These are phyloP conservation scores for Bonnemaisonia californica DNA, from an alignment of 31 red algal genomes.

Conservation along the genomic window DNA sequence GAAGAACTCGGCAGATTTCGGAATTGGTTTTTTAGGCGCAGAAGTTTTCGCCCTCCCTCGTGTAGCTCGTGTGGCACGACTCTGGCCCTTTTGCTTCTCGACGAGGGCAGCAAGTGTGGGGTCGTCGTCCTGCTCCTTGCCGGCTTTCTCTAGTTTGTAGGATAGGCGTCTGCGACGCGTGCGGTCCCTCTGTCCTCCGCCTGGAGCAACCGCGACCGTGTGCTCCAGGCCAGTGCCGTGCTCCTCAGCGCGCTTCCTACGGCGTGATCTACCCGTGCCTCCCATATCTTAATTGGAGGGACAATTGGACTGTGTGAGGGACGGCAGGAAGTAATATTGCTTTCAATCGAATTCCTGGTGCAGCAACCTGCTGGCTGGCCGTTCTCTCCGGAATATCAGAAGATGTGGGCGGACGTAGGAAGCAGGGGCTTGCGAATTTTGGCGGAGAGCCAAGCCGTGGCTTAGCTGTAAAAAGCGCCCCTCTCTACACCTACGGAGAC, in stretches of 20 bases:
- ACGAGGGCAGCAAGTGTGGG: conserved; percentile 16
- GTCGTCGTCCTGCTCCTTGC: conserved; percentile 20
- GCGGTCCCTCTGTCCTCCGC: conserved; percentile 50
- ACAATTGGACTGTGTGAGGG: no score
- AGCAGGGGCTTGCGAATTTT: no score
- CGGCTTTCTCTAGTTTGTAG: conserved; percentile 46
- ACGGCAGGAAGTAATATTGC: no score
- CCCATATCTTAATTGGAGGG: no score
- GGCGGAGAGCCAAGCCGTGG: no score
- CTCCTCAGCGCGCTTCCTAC: conserved; percentile 57
- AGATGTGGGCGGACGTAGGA: no score
- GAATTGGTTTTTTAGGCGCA: neutral
- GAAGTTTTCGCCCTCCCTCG: neutral
- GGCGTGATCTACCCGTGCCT: conserved; percentile 73
- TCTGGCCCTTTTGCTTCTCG: conserved; percentile 1
- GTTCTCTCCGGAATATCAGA: no score
- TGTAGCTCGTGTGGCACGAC: neutral
- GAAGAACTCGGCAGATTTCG: neutral
- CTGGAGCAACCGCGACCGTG: conserved; percentile 30
- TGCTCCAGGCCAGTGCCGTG: conserved; percentile 85
- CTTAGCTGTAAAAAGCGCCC: no score
- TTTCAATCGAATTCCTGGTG: no score
- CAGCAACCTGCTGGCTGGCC: no score
- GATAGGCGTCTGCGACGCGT: conserved; percentile 67
- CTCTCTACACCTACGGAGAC: no score